Conservation (phyloP, 2,329 filamentous ascomycete genomes). For the Aspergillus arachidicola region DNA sequence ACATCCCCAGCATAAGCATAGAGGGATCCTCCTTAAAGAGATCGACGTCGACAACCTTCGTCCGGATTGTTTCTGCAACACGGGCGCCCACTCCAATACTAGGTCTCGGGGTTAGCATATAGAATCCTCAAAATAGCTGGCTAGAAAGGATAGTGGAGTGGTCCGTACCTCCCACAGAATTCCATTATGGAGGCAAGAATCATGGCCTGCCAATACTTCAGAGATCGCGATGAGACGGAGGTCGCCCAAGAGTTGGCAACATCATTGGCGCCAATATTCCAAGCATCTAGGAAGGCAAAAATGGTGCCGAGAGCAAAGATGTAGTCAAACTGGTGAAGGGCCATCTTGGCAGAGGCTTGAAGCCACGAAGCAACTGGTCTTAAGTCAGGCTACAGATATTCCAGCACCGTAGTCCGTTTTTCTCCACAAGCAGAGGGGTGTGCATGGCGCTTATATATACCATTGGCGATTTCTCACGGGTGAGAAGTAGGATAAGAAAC, state of each 20-base stretch:
- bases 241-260: slow-evolving; percentile 25
- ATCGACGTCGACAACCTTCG: slow-evolving; percentile 19
- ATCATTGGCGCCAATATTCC: slow-evolving; percentile 26
- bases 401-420: not conserved
- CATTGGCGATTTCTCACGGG: not conserved
- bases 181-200: slow-evolving; percentile 21
- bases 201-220: slow-evolving; percentile 24
- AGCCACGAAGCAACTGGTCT: not conserved
- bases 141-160: not conserved
- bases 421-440: not conserved
- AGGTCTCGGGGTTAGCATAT: not conserved
- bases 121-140: not conserved
- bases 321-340: slow-evolving; percentile 22
- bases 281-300: slow-evolving; percentile 25
- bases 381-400: not conserved
- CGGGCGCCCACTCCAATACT: slow-evolving; percentile 22
- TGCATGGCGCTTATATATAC: slow-evolving; percentile 12
- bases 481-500: not conserved
- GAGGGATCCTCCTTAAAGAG: slow-evolving; percentile 12
- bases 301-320: slow-evolving; percentile 23
- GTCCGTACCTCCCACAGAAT: slow-evolving; percentile 18
- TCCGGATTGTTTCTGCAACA: slow-evolving; percentile 22
- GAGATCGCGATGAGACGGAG: slow-evolving; percentile 22
- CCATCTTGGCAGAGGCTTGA: slow-evolving; percentile 10
- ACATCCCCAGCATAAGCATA: slow-evolving; percentile 24